Percentiles rank a stretch among this genome's conserved stretches.
phyloP scores from a whole-genome alignment of 768 basidiomycete genomes.

The Amanita thiersii region DNA sequence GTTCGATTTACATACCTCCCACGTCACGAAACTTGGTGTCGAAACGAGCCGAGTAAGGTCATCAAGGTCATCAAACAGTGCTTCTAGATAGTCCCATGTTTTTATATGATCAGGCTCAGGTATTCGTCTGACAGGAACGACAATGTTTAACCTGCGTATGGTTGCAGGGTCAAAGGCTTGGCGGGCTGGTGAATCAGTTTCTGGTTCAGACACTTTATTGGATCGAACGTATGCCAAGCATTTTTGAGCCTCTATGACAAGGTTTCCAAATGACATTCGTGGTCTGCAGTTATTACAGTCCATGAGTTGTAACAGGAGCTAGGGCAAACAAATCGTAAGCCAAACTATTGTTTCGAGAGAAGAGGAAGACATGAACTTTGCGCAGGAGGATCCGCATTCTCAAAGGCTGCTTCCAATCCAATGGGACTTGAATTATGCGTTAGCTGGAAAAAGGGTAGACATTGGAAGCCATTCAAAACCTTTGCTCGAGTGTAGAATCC shows the following conservation, averaged over 20 bases:
- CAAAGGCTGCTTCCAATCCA: slow-evolving; percentile 44
- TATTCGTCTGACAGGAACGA: slow-evolving; percentile 61
- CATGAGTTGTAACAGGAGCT: slow-evolving; percentile 47
- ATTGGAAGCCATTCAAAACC: slow-evolving; percentile 20
- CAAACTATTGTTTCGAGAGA: background rate
- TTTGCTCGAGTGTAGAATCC: slow-evolving; percentile 43
- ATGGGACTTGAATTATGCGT: slow-evolving; percentile 26
- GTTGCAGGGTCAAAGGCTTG: slow-evolving; percentile 61
- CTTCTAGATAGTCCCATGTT: slow-evolving; percentile 43
- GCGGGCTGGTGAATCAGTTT: slow-evolving; percentile 36
- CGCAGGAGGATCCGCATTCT: slow-evolving; percentile 46
- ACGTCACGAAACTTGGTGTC: slow-evolving; percentile 38
- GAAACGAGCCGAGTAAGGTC: slow-evolving; percentile 40
- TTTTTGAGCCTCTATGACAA: slow-evolving; percentile 31
- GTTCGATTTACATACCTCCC: slow-evolving; percentile 46
- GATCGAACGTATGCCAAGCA: slow-evolving; percentile 32
- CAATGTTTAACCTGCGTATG: slow-evolving; percentile 56
- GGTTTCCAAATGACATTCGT: slow-evolving; percentile 23
- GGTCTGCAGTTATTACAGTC: slow-evolving; percentile 30
- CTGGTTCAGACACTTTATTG: slow-evolving; percentile 27
- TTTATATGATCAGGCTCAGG: slow-evolving; percentile 37
- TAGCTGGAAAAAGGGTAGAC: slow-evolving; percentile 1
- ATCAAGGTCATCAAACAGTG: slow-evolving; percentile 47
- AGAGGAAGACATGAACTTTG: slow-evolving; percentile 30
- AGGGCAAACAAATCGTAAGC: background rate